phyloP scores from a whole-genome alignment of 2,329 filamentous ascomycete genomes.

The Monilinia polystroma region DNA sequence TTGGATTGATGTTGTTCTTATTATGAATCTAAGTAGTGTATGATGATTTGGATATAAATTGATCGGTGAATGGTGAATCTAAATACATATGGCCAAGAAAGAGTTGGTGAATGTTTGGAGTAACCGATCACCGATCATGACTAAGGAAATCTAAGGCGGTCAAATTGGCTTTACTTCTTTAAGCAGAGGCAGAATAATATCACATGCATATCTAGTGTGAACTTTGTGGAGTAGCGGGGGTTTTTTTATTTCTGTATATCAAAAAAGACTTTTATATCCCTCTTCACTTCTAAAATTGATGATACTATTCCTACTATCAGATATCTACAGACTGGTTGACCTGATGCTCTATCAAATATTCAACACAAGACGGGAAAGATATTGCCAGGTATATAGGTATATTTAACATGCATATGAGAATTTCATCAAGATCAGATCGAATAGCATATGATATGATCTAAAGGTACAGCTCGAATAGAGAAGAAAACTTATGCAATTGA shows the following conservation, averaged over 20 bases:
- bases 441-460: constrained; percentile 15
- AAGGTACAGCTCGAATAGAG: constrained; percentile 3
- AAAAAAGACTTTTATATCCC: background rate
- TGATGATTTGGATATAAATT: background rate
- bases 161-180: background rate
- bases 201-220: background rate
- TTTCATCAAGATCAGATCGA: constrained; percentile 6
- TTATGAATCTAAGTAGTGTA: too few species aligned
- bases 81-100: background rate
- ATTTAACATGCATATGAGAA: background rate
- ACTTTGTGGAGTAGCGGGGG: constrained; percentile 5
- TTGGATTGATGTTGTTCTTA: background rate
- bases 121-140: constrained; percentile 2
- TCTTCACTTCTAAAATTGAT: background rate
- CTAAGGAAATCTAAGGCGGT: constrained; percentile 2
- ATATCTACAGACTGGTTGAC: background rate
- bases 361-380: background rate
- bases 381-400: background rate
- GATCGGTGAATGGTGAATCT: background rate
- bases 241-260: background rate
- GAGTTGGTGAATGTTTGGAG: background rate
- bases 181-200: background rate
- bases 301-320: background rate
- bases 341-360: background rate
- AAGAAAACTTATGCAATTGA: constrained; percentile 1